Percentiles rank a stretch among this genome's conserved stretches.
Conservation (phyloP, 768 basidiomycete species). For the Leccinum variicolor region DNA sequence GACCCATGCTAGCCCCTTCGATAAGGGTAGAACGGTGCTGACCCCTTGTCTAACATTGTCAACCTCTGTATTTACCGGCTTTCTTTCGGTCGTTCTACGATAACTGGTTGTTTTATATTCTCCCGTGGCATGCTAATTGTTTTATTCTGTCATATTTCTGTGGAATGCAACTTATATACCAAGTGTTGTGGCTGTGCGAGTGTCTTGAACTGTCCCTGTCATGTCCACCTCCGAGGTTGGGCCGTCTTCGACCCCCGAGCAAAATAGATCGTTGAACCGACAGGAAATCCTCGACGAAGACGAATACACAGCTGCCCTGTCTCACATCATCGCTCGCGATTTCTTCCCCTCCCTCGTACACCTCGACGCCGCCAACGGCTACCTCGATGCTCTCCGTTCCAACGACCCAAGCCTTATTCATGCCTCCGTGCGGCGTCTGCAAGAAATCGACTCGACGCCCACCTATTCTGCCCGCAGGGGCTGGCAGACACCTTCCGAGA, state of each 20-base stretch:
- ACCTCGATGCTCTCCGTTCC: slow-evolving; percentile 76
- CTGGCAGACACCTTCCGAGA: slow-evolving; percentile 53
- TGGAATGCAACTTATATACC: not conserved
- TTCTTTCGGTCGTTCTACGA: slow-evolving; percentile 8
- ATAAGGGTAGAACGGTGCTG: slow-evolving; percentile 18
- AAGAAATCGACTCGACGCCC: slow-evolving; percentile 60
- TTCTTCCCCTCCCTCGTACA: slow-evolving; percentile 95
- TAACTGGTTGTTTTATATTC: slow-evolving; percentile 18
- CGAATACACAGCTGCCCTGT: slow-evolving; percentile 87
- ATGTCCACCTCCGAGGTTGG: slow-evolving; percentile 32
- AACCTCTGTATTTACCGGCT: slow-evolving; percentile 10
- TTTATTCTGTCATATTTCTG: slow-evolving; percentile 15
- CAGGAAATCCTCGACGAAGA: slow-evolving; percentile 86
- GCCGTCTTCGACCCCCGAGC: slow-evolving; percentile 22
- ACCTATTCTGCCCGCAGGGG: slow-evolving; percentile 25
- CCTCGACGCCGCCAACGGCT: slow-evolving; percentile 83
- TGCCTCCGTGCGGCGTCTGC: slow-evolving; percentile 70
- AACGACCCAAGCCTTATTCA: slow-evolving; percentile 75
- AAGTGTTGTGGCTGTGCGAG: slow-evolving; percentile 13
- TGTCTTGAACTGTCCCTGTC: slow-evolving; percentile 10
- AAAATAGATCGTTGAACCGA: slow-evolving; percentile 61
- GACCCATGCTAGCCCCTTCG: slow-evolving; percentile 20
- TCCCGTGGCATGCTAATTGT: not conserved
- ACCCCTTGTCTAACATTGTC: slow-evolving; percentile 3
- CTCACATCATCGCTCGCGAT: slow-evolving; percentile 92